A percentile compares a stretch with the other conserved stretches of the same genome.
These are phyloP conservation scores for Camellia oleifera DNA, from an alignment of 179 eudicot species.

Conservation along the genomic window DNA sequence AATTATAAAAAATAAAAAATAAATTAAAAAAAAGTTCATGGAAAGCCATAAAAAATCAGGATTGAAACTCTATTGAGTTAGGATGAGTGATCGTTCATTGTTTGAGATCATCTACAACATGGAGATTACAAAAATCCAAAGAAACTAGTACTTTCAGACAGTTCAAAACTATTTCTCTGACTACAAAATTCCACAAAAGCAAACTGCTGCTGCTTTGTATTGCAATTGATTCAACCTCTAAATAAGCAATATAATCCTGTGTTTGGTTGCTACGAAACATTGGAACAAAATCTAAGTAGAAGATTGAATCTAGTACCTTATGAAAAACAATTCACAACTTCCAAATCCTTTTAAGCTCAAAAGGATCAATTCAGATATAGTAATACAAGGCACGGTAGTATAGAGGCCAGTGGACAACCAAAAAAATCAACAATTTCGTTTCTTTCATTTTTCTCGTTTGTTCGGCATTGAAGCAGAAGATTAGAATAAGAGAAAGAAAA, in stretches of 20 bases:
- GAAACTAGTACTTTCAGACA: not conserved
- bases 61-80: too few relatives aligned
- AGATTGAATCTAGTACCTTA: not conserved
- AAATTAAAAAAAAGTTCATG: not conserved
- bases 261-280: too few relatives aligned
- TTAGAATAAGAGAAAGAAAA: not conserved
- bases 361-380: not conserved
- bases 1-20: not conserved
- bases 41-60: not conserved
- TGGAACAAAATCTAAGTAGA: not conserved
- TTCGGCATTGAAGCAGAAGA: not conserved
- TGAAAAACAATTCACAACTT: too few relatives aligned
- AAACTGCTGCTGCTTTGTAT: too few relatives aligned
- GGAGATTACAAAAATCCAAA: not conserved
- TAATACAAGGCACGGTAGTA: not conserved
- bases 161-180: not conserved
- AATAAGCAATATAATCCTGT: too few relatives aligned
- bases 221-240: too few relatives aligned
- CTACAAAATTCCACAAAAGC: not conserved
- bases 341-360: not conserved
- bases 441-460: not conserved
- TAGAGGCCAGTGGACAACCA: not conserved
- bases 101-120: not conserved
- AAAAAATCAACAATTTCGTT: not conserved
- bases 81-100: not conserved